Conservation (phyloP, 1,139 yeast species). For the Pneumocystis sp. region DNA sequence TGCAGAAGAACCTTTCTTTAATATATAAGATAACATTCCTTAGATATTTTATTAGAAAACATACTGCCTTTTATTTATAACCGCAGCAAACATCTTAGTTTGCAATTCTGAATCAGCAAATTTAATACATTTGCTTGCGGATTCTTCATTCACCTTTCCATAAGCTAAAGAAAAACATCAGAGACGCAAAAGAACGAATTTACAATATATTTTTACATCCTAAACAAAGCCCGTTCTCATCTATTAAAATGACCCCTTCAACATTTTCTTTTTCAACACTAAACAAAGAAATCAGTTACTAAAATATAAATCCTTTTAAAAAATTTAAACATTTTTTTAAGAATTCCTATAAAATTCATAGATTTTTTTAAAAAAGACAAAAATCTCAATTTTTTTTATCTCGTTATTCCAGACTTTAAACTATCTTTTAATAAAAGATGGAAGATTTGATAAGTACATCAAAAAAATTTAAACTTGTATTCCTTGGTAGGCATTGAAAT, state of each 20-base stretch:
- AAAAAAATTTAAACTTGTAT: constrained; percentile 63
- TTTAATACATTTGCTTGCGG: background rate
- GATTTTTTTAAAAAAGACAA: background rate
- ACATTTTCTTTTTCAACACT: background rate
- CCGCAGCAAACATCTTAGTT: background rate
- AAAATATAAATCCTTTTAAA: background rate
- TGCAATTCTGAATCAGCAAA: background rate
- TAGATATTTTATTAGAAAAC: background rate
- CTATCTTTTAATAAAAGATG: background rate
- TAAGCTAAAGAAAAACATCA: background rate
- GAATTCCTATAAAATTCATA: background rate
- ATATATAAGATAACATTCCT: background rate
- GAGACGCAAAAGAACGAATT: background rate
- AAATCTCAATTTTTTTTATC: background rate
- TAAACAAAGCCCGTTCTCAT: background rate
- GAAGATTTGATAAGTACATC: background rate
- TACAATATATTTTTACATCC: background rate
- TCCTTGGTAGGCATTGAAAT: constrained; percentile 61
- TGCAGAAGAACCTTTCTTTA: background rate
- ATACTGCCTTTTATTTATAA: background rate
- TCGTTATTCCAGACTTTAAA: background rate
- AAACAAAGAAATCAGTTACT: background rate
- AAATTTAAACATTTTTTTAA: background rate
- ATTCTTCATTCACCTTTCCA: background rate
- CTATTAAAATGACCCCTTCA: background rate